Conservation (phyloP, 2,329 filamentous ascomycete species). For the Fusarium coffeatum region DNA sequence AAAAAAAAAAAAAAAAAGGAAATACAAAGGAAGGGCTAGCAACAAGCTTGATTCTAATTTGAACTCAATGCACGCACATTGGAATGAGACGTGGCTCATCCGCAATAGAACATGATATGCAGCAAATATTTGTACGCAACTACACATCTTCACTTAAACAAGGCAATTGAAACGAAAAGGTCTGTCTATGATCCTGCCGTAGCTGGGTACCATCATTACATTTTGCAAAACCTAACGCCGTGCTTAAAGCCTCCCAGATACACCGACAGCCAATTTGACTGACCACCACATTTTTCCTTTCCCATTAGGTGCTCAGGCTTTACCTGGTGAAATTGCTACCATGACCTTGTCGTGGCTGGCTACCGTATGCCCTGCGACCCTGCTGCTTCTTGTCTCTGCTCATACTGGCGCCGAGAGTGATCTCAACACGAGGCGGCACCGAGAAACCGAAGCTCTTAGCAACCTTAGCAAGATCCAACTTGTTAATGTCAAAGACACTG, state of each 20-base stretch:
- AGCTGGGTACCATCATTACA: constrained; percentile 43
- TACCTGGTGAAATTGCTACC: constrained; percentile 44
- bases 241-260: constrained; percentile 45
- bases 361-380: constrained; percentile 77
- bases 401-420: constrained; percentile 84
- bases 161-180: constrained; percentile 21
- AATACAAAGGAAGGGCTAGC: not conserved
- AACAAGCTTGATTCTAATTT: not conserved
- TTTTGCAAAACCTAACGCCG: constrained; percentile 49
- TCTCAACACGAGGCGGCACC: constrained; percentile 83
- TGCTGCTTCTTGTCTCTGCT: constrained; percentile 73
- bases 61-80: not conserved
- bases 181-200: constrained; percentile 29
- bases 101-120: not conserved
- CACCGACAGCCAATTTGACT: constrained; percentile 33
- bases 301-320: constrained; percentile 6
- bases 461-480: constrained; percentile 84
- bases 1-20: too few relatives aligned
- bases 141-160: constrained; percentile 7
- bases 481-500: constrained; percentile 80
- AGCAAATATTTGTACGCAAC: not conserved
- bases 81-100: not conserved
- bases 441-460: constrained; percentile 86
- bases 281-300: constrained; percentile 16
- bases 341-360: constrained; percentile 74